Evolutionary conservation across 805 yeast species (phyloP), one percentile per base, ranked within the genome.

Genomic region (Candida dajiaensis): DNA sequence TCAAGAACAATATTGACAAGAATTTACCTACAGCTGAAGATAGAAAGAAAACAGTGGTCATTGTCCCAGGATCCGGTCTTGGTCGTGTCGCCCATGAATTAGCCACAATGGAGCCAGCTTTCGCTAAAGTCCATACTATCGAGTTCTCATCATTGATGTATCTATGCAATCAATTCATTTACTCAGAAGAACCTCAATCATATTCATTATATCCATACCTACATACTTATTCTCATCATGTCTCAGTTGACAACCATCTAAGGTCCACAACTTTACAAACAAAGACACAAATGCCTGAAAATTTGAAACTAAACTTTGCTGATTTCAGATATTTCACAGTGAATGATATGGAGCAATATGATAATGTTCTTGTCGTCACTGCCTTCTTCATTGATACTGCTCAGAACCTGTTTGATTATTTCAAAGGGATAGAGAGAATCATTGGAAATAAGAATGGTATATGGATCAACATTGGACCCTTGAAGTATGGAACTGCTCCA

Each of bases 381-480:
- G 84, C 83, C 5, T 92, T 85, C 59, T 90, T 92, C 66, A 71
- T 92, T 23, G 98, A 92, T 64, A 92, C 98, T 0, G 97, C 97
- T 0, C 95, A 88, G 56, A 87, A 90, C 58, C 61, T 88, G 42
- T 71, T 92, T 51, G 83, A 80, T 37, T 90, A 90, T 63, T 64
- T 92, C 45, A 84, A 83, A 45, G 66, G 83, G 1, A 80, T 92
- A 33, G 75, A 76, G 46, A 56, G 62, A 11, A 56, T 83, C 31
- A 65, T 71, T 11, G 57, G 58, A 9, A 70, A 68, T 9, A 68
- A 68, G 15, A 73, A 73, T 4, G 83, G 87, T 0, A 70, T 74
- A 38, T 92, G 98, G 98, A 78, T 92, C 51, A 92, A 94, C 61
- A 72, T 81, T 13, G 99, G 99, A 0, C 99, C 99, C 0, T 70